Evolutionary conservation across 305 asterid species (phyloP).

Genomic region (Fraxinus velutina): DNA sequence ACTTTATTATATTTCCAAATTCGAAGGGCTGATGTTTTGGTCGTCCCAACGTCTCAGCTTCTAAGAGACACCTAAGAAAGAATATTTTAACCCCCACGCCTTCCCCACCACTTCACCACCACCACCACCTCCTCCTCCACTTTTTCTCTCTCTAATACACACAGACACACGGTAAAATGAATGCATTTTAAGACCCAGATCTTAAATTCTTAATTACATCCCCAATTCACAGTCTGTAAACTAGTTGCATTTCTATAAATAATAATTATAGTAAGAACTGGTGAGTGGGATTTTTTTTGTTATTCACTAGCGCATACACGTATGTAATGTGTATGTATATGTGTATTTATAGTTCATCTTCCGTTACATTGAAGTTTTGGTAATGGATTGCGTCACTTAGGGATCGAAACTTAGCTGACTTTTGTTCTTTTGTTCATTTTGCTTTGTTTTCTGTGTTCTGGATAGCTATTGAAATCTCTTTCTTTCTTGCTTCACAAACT

Average conservation of each 20-base stretch:
- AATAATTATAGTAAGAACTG: not conserved
- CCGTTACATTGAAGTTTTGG: not conserved
- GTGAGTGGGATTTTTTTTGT: not conserved
- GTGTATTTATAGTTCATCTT: not conserved
- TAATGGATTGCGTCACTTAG: slow-evolving; percentile 17
- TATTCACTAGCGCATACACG: not conserved
- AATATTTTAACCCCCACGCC: slow-evolving; percentile 1
- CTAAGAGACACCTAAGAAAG: slow-evolving; percentile 22
- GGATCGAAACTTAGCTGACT: not conserved
- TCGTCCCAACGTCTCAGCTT: slow-evolving; percentile 21
- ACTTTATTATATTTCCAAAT: not conserved
- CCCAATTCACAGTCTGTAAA: not conserved
- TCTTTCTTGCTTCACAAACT: slow-evolving; percentile 11
- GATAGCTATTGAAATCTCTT: slow-evolving; percentile 22
- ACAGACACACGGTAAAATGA: not conserved
- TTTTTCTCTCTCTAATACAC: slow-evolving; percentile 18
- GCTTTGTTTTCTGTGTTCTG: slow-evolving; percentile 34
- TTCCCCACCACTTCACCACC: slow-evolving; percentile 17
- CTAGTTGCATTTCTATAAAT: not conserved
- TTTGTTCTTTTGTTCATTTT: slow-evolving; percentile 11
- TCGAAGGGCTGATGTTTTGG: slow-evolving; percentile 17
- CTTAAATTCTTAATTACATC: not conserved
- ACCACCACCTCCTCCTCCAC: slow-evolving; percentile 11
- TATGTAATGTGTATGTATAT: not conserved
- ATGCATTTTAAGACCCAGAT: not conserved